These are phyloP conservation scores for Tilletiopsis washingtonensis DNA, from an alignment of 1,284 basidiomycete genomes.

Conservation along the genomic window DNA sequence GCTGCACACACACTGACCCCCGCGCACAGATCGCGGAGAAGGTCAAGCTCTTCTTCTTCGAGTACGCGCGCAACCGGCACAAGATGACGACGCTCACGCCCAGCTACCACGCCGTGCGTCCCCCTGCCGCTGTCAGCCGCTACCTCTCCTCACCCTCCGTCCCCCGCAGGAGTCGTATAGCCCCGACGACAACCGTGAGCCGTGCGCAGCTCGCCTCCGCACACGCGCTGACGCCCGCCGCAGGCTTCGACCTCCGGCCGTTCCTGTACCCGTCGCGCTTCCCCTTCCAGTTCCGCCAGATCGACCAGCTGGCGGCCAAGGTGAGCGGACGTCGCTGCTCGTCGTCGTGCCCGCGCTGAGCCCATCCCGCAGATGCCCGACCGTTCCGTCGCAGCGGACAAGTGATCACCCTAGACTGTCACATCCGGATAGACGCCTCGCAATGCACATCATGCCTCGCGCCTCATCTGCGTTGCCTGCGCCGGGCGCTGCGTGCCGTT, in stretches of 20 bases:
- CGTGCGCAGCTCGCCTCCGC: background rate
- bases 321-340: too few relatives aligned
- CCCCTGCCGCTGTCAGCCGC: constrained; percentile 37
- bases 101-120: constrained; percentile 74
- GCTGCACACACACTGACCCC: background rate
- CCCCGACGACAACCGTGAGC: constrained; percentile 86
- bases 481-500: too few relatives aligned
- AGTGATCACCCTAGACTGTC: too few relatives aligned
- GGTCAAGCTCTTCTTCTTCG: constrained; percentile 95
- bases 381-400: too few relatives aligned
- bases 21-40: constrained; percentile 76
- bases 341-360: too few relatives aligned
- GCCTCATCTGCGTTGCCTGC: too few relatives aligned
- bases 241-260: constrained; percentile 88
- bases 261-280: constrained; percentile 92
- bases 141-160: constrained; percentile 1
- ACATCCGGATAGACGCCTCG: too few relatives aligned
- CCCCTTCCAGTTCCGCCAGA: constrained; percentile 91
- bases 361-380: too few relatives aligned
- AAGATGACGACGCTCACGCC: constrained; percentile 99
- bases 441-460: too few relatives aligned
- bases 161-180: constrained; percentile 76
- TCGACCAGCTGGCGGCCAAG: constrained; percentile 62
- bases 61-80: constrained; percentile 90
- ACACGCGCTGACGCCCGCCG: background rate